phyloP scores from a whole-genome alignment of 2,329 filamentous ascomycete genomes.

The Fusarium pseudocircinatum region DNA sequence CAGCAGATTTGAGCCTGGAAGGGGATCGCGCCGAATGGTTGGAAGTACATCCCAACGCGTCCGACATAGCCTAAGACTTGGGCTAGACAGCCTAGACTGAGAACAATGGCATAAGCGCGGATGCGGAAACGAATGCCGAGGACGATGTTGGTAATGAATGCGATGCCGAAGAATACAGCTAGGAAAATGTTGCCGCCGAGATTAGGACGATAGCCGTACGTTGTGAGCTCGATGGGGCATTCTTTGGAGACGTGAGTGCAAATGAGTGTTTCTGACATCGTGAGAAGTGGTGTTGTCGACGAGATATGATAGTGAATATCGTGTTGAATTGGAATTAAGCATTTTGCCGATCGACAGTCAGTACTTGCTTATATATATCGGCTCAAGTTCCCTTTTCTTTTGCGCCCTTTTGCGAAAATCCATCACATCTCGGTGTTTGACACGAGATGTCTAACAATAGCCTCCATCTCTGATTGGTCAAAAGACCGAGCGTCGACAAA shows the following conservation, averaged over 20 bases:
- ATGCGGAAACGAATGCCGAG: conserved; percentile 1
- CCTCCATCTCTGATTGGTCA: not conserved
- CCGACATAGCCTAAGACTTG: not conserved
- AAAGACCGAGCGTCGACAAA: not conserved
- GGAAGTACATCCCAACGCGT: conserved; percentile 7
- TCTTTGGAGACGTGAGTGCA: not conserved
- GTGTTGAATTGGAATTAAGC: not conserved
- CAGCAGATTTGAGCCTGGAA: conserved; percentile 12
- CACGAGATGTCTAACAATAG: not conserved
- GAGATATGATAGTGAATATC: not conserved
- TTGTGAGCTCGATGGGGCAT: not conserved
- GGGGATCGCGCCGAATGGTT: not conserved
- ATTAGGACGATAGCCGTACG: not conserved
- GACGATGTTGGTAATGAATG: not conserved
- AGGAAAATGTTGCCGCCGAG: conserved; percentile 1
- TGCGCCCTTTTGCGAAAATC: not conserved
- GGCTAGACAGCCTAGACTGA: not conserved
- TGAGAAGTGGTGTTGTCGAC: not conserved
- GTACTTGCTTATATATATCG: not conserved
- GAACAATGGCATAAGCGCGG: conserved; percentile 6
- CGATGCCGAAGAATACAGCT: not conserved
- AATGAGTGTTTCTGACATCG: not conserved
- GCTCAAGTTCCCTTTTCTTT: accelerated
- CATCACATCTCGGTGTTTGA: not conserved
- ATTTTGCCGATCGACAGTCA: accelerated